Conservation (phyloP, 331 rosid species). For the Malus hybrid region DNA sequence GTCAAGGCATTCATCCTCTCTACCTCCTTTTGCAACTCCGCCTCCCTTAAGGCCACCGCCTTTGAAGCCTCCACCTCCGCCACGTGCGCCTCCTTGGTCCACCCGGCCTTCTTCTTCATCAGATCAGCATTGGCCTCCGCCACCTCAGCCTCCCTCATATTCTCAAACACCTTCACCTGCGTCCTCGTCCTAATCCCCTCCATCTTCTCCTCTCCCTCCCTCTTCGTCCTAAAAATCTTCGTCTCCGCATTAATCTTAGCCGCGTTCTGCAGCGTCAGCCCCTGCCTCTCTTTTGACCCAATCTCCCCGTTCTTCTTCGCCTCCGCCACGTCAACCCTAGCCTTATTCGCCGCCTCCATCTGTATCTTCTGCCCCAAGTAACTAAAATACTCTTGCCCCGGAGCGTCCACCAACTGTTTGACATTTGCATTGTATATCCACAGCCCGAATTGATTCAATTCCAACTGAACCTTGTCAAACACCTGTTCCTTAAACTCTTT, state of each 20-base stretch:
- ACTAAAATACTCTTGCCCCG: constrained; percentile 54
- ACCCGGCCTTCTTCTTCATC: constrained; percentile 7
- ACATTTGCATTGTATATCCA: constrained; percentile 62
- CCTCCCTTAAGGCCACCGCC: constrained; percentile 8
- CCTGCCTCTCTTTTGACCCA: constrained; percentile 39
- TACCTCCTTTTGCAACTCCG: constrained; percentile 11
- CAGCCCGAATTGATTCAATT: constrained; percentile 57
- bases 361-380: constrained; percentile 64
- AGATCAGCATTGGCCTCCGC: not conserved
- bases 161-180: constrained; percentile 41
- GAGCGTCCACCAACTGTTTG: constrained; percentile 50
- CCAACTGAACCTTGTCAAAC: constrained; percentile 47
- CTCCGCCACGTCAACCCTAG: constrained; percentile 48
- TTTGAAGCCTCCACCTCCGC: constrained; percentile 6
- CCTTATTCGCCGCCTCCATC: constrained; percentile 61
- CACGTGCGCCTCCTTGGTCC: not conserved
- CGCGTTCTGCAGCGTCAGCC: constrained; percentile 45
- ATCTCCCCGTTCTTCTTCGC: constrained; percentile 53
- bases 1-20: constrained; percentile 7
- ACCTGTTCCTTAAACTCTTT: constrained; percentile 60
- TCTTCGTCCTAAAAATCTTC: constrained; percentile 30
- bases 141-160: constrained; percentile 10
- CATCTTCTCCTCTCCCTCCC: constrained; percentile 38
- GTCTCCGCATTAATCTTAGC: constrained; percentile 51
- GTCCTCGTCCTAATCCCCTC: constrained; percentile 40